Base-by-base conservation (phyloP, 805 yeast genomes). In the Saccharomycopsis lassenensis region DNA sequence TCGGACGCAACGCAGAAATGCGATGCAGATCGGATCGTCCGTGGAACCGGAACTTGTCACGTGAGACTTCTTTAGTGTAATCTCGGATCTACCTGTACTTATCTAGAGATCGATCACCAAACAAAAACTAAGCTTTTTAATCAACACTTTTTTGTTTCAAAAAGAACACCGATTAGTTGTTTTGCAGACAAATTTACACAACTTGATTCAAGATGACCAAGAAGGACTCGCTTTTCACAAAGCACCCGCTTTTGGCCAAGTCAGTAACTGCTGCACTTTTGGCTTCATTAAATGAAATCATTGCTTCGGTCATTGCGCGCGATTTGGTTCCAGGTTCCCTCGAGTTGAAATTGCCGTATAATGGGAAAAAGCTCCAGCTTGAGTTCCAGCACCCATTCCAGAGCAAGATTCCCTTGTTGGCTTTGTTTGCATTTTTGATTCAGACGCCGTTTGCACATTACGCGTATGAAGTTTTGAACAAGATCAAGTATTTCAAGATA, bases 401-500 rank as follows among this genome's bases (percentile, higher is more conserved):
- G 25, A 48, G 54, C 21, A 72, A 66, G 50, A 60, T 74, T 26
- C 59, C 69, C 7, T 55, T 69, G 33, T 67, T 77, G 70, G 67
- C 74, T 6, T 35, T 74, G 2, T 77, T 69, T 48, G 80, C 82
- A 0, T 57, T 67, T 20, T 43, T 59, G 1, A 57, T 77, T 11
- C 65, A 67, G 18, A 69, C 82, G 1, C 85, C 85, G 5, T 54
- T 74, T 25, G 57, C 73, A 3, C 83, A 77, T 48, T 64, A 61
- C 43, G 61, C 70, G 25, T 73, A 74, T 44, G 61, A 57, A 3
- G 40, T 63, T 11, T 57, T 75, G 32, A 69, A 68, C 43, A 50
- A 50, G 8, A 15, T 42, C 15, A 29, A 31, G 11, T 31, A 27
- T 20, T 42, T 42, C 39, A 37, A 69, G 5, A 68, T 64, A 47